Percentiles rank a stretch among this genome's conserved stretches.
phyloP scores from a whole-genome alignment of 345 rosid species.

The Garcia nutans region DNA sequence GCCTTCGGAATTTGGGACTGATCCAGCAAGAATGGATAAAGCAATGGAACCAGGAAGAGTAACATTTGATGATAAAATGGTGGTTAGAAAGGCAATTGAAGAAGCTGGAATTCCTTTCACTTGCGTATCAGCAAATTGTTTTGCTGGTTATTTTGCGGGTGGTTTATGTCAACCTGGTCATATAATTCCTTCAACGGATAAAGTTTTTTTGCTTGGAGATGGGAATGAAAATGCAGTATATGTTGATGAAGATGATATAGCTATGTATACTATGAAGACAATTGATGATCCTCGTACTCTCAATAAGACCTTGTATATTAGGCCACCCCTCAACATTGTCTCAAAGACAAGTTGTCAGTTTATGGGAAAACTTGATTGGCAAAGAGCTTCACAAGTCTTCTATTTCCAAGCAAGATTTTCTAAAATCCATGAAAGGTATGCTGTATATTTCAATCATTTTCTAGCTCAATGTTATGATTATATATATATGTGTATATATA shows the following conservation, averaged over 20 bases:
- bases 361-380: constrained; percentile 58
- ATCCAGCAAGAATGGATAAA: constrained; percentile 47
- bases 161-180: constrained; percentile 52
- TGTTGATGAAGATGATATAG: constrained; percentile 61
- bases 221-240: constrained; percentile 48
- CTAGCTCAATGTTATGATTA: no score
- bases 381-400: constrained; percentile 43
- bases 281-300: constrained; percentile 47
- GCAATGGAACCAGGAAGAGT: constrained; percentile 57
- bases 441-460: no score
- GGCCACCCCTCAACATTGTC: constrained; percentile 54
- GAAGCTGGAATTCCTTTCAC: constrained; percentile 49
- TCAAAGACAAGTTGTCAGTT: constrained; percentile 43
- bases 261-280: constrained; percentile 39
- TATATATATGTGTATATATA: no score
- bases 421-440: constrained; percentile 40
- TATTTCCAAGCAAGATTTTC: constrained; percentile 46
- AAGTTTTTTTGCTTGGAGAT: constrained; percentile 44
- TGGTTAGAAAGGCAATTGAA: constrained; percentile 46
- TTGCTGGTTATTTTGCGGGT: constrained; percentile 56
- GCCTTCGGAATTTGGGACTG: constrained; percentile 61
- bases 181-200: constrained; percentile 48
- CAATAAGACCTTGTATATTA: constrained; percentile 48
- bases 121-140: constrained; percentile 55
- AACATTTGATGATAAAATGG: constrained; percentile 61